Evolutionary conservation across 2,329 filamentous ascomycete species (phyloP).

Genomic region (Xylariaceae sp.): DNA sequence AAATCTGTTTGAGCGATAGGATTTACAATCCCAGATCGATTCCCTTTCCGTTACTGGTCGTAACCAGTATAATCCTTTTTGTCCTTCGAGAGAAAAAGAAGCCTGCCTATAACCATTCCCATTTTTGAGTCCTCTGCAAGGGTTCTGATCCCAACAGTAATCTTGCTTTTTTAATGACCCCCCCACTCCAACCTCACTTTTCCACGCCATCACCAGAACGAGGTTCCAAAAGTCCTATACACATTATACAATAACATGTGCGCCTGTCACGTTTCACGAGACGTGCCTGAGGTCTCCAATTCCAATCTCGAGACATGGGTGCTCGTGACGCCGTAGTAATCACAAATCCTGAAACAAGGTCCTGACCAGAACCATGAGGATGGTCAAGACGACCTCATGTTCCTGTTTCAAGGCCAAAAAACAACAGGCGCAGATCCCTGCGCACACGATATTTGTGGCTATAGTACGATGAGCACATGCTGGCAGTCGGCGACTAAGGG

Average conservation of each 20-base stretch:
- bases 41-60: slow-evolving; percentile 1
- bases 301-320: neutral
- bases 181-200: slow-evolving; percentile 9
- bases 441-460: neutral
- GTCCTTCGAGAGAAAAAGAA: neutral
- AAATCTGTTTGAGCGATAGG: slow-evolving; percentile 22
- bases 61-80: slow-evolving; percentile 13
- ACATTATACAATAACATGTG: slow-evolving; percentile 31
- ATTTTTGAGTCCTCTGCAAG: neutral
- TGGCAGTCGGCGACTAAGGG: slow-evolving; percentile 23
- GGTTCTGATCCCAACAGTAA: slow-evolving; percentile 11
- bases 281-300: neutral
- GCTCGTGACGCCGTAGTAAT: slow-evolving; percentile 12
- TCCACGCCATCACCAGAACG: slow-evolving; percentile 6
- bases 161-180: slow-evolving; percentile 23
- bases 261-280: slow-evolving; percentile 1
- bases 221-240: slow-evolving; percentile 26
- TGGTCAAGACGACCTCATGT: neutral
- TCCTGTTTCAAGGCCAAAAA: neutral
- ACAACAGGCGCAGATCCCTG: neutral
- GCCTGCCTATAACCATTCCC: slow-evolving; percentile 15
- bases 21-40: slow-evolving; percentile 11
- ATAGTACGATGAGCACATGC: slow-evolving; percentile 1
- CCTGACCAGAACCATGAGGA: neutral
- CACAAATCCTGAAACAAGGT: neutral